A percentile compares a stretch with the other conserved stretches of the same genome.
These are phyloP conservation scores for Cladosporium sphaerospermum DNA, from an alignment of 2,329 filamentous ascomycete genomes.

Conservation along the genomic window DNA sequence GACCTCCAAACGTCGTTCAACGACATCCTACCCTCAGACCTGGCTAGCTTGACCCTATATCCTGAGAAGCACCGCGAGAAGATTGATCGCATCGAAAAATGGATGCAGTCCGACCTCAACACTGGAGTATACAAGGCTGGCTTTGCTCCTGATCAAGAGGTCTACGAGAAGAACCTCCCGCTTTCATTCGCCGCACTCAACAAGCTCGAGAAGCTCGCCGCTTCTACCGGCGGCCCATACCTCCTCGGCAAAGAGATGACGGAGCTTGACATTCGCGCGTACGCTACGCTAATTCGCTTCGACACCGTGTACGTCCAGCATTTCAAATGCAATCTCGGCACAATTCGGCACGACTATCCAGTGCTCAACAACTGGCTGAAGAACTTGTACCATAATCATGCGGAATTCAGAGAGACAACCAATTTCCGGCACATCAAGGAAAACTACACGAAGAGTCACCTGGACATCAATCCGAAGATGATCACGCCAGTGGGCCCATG, in stretches of 20 bases:
- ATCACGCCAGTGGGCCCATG: constrained; percentile 60
- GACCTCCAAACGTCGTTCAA: constrained; percentile 55
- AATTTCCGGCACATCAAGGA: constrained; percentile 65
- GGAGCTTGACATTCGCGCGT: constrained; percentile 54
- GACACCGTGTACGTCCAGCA: constrained; percentile 51
- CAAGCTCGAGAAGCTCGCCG: constrained; percentile 47
- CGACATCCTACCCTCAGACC: constrained; percentile 38
- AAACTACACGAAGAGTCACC: constrained; percentile 57
- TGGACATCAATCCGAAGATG: constrained; percentile 52
- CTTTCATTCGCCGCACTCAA: constrained; percentile 56
- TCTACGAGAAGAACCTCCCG: constrained; percentile 50
- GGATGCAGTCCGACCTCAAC: constrained; percentile 54
- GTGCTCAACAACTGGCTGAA: constrained; percentile 56
- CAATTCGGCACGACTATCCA: constrained; percentile 52
- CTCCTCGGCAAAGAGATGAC: constrained; percentile 51
- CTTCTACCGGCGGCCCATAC: constrained; percentile 47
- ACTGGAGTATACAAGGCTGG: constrained; percentile 57
- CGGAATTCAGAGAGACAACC: constrained; percentile 53
- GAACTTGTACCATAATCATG: constrained; percentile 51
- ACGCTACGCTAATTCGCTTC: constrained; percentile 54
- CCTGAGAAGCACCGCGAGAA: constrained; percentile 40
- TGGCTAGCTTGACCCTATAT: constrained; percentile 46
- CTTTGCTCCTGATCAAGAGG: constrained; percentile 50
- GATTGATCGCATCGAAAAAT: constrained; percentile 49
- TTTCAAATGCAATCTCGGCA: constrained; percentile 63